Evolutionary conservation across 306 rosid species (phyloP).

Genomic region (Ammopiptanthus mongolicus): DNA sequence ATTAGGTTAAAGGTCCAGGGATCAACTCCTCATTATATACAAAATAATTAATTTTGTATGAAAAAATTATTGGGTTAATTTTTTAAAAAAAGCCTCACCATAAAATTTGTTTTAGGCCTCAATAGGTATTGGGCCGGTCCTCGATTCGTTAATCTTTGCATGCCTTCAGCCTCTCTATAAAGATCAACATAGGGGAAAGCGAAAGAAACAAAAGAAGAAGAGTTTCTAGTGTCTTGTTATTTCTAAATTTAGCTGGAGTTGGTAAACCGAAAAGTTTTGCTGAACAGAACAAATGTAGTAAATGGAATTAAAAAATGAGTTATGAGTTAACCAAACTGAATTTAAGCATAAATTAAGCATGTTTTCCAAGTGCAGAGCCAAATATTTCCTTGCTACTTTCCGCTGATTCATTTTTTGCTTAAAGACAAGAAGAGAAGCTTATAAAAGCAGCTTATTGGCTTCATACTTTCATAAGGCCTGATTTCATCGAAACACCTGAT

Average conservation of each 20-base stretch:
- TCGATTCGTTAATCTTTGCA: constrained; percentile 18
- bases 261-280: not conserved
- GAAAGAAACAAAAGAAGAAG: not conserved
- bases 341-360: constrained; percentile 11
- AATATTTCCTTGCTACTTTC: constrained; percentile 39
- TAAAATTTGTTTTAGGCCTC: too few relatives aligned
- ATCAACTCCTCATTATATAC: too few relatives aligned
- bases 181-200: not conserved
- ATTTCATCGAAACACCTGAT: constrained; percentile 28
- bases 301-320: not conserved
- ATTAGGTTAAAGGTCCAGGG: too few relatives aligned
- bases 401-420: constrained; percentile 37
- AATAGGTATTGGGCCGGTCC: too few relatives aligned
- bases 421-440: constrained; percentile 40
- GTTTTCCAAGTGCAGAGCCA: constrained; percentile 56
- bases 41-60: too few relatives aligned
- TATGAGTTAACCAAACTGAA: not conserved
- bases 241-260: too few relatives aligned
- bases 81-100: too few relatives aligned
- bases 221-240: too few relatives aligned
- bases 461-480: constrained; percentile 23
- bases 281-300: constrained; percentile 11
- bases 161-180: constrained; percentile 10
- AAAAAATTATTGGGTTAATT: too few relatives aligned
- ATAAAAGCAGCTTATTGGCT: constrained; percentile 50